Conservation (phyloP, 805 yeast genomes). For the Pichia cephalocereana region DNA sequence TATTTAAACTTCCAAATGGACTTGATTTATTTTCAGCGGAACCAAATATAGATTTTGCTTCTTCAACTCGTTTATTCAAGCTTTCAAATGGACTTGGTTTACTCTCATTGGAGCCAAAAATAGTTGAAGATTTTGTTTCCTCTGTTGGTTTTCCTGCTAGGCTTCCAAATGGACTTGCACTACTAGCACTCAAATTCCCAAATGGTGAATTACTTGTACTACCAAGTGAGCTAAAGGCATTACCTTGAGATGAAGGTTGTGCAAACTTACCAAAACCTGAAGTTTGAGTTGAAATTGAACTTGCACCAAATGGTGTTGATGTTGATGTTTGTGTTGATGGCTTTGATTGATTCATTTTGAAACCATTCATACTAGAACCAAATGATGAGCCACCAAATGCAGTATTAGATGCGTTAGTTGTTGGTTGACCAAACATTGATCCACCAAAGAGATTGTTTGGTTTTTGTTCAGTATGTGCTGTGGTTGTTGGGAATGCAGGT, state of each 20-base stretch:
- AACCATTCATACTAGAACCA: neutral
- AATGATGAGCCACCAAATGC: slow-evolving; percentile 5
- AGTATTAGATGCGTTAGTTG: slow-evolving; percentile 1
- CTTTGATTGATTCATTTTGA: neutral
- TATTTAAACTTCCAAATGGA: neutral
- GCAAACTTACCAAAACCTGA: neutral
- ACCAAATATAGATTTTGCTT: too few species aligned
- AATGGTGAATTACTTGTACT: neutral
- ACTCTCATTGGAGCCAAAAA: too few species aligned
- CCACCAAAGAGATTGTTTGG: neutral
- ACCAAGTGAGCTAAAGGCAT: neutral
- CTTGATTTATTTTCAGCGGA: neutral
- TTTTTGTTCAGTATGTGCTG: neutral
- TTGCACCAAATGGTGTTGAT: neutral
- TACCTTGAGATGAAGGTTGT: neutral
- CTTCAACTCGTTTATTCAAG: neutral
- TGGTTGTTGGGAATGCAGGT: too few species aligned
- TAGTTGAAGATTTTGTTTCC: too few species aligned
- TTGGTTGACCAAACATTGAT: slow-evolving; percentile 15
- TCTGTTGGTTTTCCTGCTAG: neutral
- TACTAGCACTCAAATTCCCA: too few species aligned
- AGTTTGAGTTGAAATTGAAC: neutral
- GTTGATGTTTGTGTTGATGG: neutral
- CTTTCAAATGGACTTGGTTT: neutral
- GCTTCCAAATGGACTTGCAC: neutral